Evolutionary conservation across 1,284 basidiomycete species (phyloP).

Genomic region (Boletellus deceptivus): DNA sequence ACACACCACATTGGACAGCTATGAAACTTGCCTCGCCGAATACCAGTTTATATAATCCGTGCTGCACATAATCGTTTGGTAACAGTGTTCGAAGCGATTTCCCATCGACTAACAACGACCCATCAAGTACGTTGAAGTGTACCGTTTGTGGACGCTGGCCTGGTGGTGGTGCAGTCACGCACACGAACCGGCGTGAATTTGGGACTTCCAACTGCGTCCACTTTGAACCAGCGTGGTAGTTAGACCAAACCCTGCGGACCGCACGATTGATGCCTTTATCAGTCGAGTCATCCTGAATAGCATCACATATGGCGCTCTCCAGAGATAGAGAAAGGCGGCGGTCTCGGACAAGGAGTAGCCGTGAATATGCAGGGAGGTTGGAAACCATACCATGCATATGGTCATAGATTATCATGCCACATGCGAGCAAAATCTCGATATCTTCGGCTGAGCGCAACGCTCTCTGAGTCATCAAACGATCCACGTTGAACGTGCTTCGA

Average conservation of each 20-base stretch:
- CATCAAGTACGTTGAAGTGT: background rate
- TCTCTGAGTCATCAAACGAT: slow-evolving; percentile 10
- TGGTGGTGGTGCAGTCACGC: background rate
- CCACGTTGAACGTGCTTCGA: slow-evolving; percentile 41
- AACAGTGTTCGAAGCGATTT: background rate
- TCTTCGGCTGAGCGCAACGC: slow-evolving; percentile 28
- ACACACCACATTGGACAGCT: background rate
- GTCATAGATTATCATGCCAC: slow-evolving; percentile 26
- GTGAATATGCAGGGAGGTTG: background rate
- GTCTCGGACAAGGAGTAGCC: background rate
- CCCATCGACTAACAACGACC: background rate
- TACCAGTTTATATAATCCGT: background rate
- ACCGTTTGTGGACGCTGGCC: background rate
- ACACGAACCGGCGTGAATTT: background rate
- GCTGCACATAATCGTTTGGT: background rate
- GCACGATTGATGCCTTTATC: background rate
- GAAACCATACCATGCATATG: background rate
- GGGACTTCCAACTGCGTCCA: background rate
- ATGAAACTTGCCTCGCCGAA: background rate
- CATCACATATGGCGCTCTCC: background rate
- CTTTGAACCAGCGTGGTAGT: background rate
- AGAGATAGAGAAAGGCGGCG: slow-evolving; percentile 13
- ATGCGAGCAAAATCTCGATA: slow-evolving; percentile 35
- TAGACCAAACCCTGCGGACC: background rate
- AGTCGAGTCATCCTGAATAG: background rate